Percentiles rank a stretch among this genome's conserved stretches.
Evolutionary conservation across 1,139 yeast genomes (phyloP).

Genomic region (Debaryomyces sp.): DNA sequence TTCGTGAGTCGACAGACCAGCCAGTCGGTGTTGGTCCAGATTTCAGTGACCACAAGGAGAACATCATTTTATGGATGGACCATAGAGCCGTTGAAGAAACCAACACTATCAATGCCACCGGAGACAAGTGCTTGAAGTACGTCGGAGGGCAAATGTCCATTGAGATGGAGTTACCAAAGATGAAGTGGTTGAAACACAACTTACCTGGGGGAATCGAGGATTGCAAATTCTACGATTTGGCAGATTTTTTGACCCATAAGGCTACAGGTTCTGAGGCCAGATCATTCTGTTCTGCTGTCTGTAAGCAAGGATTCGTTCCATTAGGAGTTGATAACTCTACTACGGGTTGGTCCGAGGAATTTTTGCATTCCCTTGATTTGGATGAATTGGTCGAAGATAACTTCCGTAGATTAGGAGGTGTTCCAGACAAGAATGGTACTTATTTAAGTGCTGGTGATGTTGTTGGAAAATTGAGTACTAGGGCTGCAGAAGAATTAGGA

Average conservation of each 20-base stretch:
- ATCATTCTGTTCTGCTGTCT: conserved; percentile 86
- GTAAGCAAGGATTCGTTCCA: conserved; percentile 95
- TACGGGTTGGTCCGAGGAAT: conserved; percentile 89
- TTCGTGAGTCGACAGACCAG: conserved; percentile 62
- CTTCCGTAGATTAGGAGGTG: conserved; percentile 82
- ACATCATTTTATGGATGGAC: conserved; percentile 96
- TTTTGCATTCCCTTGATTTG: conserved; percentile 66
- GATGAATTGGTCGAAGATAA: conserved; percentile 77
- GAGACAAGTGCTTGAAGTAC: conserved; percentile 77
- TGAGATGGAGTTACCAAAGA: conserved; percentile 97
- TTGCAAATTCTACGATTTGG: conserved; percentile 87
- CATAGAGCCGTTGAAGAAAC: conserved; percentile 95
- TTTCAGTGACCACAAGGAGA: conserved; percentile 69
- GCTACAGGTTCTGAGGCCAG: conserved; percentile 89
- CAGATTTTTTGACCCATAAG: conserved; percentile 86
- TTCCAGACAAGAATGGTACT: conserved; percentile 68
- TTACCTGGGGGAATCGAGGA: conserved; percentile 66
- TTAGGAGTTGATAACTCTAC: conserved; percentile 83
- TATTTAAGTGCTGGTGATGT: conserved; percentile 87
- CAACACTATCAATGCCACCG: conserved; percentile 73
- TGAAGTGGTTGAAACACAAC: conserved; percentile 91
- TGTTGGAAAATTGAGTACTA: conserved; percentile 68
- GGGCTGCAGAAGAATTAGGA: conserved; percentile 84
- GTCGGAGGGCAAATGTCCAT: conserved; percentile 98
- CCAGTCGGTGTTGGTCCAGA: conserved; percentile 95